phyloP scores from a whole-genome alignment of 2,329 filamentous ascomycete genomes.

The Monosporascus sp. region DNA sequence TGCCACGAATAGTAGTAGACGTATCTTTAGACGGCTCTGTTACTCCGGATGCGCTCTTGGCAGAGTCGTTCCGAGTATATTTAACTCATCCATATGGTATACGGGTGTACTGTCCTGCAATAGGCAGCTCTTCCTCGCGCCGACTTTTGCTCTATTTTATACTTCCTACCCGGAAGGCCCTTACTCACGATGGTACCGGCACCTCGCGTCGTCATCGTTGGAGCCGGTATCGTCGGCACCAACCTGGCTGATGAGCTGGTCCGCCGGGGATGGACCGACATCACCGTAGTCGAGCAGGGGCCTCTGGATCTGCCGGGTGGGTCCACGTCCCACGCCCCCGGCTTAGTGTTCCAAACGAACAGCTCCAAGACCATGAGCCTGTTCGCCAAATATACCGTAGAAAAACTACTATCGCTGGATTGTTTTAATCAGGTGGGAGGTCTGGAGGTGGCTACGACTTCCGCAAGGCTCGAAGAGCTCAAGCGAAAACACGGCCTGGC shows the following conservation, averaged over 20 bases:
- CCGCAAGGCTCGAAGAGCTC: slow-evolving; percentile 52
- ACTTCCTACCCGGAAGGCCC: not conserved
- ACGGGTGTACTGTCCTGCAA: not conserved
- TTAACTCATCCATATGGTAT: not conserved
- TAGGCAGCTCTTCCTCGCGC: not conserved
- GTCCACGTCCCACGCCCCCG: slow-evolving; percentile 61
- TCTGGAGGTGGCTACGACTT: slow-evolving; percentile 57
- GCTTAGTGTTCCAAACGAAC: slow-evolving; percentile 60
- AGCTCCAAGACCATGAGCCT: slow-evolving; percentile 51
- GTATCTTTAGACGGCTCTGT: not conserved
- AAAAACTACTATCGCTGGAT: slow-evolving; percentile 52
- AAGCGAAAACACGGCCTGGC: slow-evolving; percentile 59
- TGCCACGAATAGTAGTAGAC: not conserved
- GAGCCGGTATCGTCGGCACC: slow-evolving; percentile 59
- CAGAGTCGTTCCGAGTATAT: not conserved
- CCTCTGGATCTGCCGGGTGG: slow-evolving; percentile 58
- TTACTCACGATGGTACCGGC: slow-evolving; percentile 24
- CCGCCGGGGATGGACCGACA: slow-evolving; percentile 55
- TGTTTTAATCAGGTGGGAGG: slow-evolving; percentile 62
- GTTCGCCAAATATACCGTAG: slow-evolving; percentile 56
- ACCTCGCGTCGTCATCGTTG: slow-evolving; percentile 52
- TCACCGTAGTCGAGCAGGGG: slow-evolving; percentile 61
- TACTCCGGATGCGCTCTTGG: not conserved
- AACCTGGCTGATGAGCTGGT: slow-evolving; percentile 62
- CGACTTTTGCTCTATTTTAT: not conserved